Evolutionary conservation across 2,329 filamentous ascomycete genomes (phyloP), one percentile per base, ranked within the genome.

Genomic region (Fusarium secorum): DNA sequence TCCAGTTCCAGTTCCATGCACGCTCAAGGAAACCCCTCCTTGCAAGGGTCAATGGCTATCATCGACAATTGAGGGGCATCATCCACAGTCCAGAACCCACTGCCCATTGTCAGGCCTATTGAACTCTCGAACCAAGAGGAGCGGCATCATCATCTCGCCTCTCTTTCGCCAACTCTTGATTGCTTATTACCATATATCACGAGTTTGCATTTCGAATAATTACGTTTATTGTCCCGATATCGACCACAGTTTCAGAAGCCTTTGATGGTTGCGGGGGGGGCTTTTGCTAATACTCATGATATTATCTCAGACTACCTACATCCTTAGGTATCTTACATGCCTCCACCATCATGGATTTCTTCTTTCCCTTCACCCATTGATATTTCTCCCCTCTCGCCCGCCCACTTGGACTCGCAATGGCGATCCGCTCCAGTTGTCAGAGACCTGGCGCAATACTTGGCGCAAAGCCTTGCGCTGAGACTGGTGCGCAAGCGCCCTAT

Each of bases 371-470:
- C 49, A 66, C 36, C 65, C 66, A 68, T 68, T 22, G 49, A 42
- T 30, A 22, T 35, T 28, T 44, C 14, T 30, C 56, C 55, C 53
- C 56, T 71, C 69, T 68, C 49, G 41, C 51, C 60, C 60, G 52
- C 65, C 58, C 71, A 53, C 54, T 67, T 35, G 57, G 42, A 45
- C 48, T 65, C 33, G 56, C 59, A 60, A 59, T 59, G 68, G 52
- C 39, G 73, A 75, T 74, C 73, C 69, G 73, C 73, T 66, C 73
- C 73, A 75, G 71, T 75, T 69, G 66, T 61, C 49, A 62, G 62
- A 60, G 64, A 57, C 57, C 65, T 70, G 69, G 53, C 53, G 44
- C 48, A 58, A 65, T 39, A 60, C 64, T 68, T 72, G 59, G 56
- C 49, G 60, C 57, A 58, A 52, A 46, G 55, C 61, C 54, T 62